These are phyloP conservation scores for Harringtonia lauricola DNA, from an alignment of 2,329 filamentous ascomycete genomes.

Conservation along the genomic window DNA sequence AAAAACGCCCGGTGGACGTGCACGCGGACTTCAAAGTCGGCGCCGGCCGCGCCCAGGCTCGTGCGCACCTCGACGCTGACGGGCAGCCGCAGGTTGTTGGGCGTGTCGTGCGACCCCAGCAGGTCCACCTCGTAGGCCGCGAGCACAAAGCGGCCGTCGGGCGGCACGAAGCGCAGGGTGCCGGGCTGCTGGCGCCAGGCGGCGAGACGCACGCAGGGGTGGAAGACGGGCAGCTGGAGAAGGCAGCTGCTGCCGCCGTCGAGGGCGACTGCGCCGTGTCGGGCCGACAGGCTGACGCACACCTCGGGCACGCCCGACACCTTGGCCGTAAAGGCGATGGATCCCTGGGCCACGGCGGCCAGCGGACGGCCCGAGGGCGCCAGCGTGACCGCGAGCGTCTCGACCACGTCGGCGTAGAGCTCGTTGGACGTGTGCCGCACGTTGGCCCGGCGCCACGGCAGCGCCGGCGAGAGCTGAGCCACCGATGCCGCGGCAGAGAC, in stretches of 20 bases:
- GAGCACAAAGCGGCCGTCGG: slow-evolving; percentile 86
- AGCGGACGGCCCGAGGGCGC: slow-evolving; percentile 84
- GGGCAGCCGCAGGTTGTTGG: slow-evolving; percentile 60
- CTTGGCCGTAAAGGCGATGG: slow-evolving; percentile 89
- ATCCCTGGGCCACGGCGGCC: slow-evolving; percentile 79
- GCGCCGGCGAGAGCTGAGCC: slow-evolving; percentile 34
- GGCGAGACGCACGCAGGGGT: slow-evolving; percentile 86
- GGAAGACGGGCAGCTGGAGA: slow-evolving; percentile 73
- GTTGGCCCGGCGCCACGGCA: slow-evolving; percentile 86
- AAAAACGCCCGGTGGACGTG: slow-evolving; percentile 57
- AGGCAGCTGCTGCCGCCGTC: slow-evolving; percentile 29
- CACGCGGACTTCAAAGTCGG: slow-evolving; percentile 82
- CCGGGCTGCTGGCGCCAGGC: slow-evolving; percentile 83
- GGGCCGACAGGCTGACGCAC: slow-evolving; percentile 68
- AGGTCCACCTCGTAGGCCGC: slow-evolving; percentile 92
- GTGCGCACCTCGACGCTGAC: slow-evolving; percentile 75
- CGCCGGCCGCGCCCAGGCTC: slow-evolving; percentile 59
- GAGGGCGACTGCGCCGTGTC: slow-evolving; percentile 69
- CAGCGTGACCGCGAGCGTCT: slow-evolving; percentile 77
- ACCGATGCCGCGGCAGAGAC: slow-evolving; percentile 25
- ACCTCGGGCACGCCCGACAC: slow-evolving; percentile 91
- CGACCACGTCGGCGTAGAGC: slow-evolving; percentile 90
- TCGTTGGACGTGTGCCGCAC: slow-evolving; percentile 96
- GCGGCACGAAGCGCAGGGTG: slow-evolving; percentile 90
- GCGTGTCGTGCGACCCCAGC: slow-evolving; percentile 40